These are phyloP conservation scores for Trifolium repens DNA, from an alignment of 306 rosid species.

Conservation along the genomic window DNA sequence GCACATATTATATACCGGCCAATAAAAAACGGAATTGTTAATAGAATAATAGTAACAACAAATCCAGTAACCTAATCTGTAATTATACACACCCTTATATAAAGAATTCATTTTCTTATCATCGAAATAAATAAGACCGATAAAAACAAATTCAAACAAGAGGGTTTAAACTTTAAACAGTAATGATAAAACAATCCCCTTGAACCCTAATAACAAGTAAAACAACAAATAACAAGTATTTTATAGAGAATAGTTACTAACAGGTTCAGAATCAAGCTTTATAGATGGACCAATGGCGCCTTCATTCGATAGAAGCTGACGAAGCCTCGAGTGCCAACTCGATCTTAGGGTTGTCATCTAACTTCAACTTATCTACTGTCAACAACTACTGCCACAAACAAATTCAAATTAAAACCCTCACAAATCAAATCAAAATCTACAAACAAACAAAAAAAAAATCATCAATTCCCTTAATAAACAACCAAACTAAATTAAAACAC, in stretches of 20 bases:
- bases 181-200: conserved; percentile 7
- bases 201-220: conserved; percentile 34
- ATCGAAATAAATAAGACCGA: conserved; percentile 1
- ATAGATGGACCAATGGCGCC: conserved; percentile 76
- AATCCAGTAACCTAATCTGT: neutral
- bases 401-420: conserved; percentile 5
- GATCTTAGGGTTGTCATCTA: conserved; percentile 80
- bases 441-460: conserved; percentile 26
- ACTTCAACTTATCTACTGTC: conserved; percentile 65
- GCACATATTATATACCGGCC: neutral
- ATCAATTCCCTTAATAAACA: conserved; percentile 13
- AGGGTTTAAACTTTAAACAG: neutral
- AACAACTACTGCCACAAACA: conserved; percentile 51
- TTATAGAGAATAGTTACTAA: conserved; percentile 43
- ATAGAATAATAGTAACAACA: neutral
- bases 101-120: conserved; percentile 8
- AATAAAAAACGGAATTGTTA: neutral
- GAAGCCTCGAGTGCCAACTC: conserved; percentile 87
- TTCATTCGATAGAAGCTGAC: conserved; percentile 81
- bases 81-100: neutral
- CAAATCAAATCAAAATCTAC: neutral
- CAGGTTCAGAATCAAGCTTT: conserved; percentile 79
- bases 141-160: conserved; percentile 13
- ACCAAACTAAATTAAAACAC: conserved; percentile 36
- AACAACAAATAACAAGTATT: conserved; percentile 7